These are phyloP conservation scores for Macrocystidia cucumis DNA, from an alignment of 1,284 basidiomycete genomes.

Conservation along the genomic window DNA sequence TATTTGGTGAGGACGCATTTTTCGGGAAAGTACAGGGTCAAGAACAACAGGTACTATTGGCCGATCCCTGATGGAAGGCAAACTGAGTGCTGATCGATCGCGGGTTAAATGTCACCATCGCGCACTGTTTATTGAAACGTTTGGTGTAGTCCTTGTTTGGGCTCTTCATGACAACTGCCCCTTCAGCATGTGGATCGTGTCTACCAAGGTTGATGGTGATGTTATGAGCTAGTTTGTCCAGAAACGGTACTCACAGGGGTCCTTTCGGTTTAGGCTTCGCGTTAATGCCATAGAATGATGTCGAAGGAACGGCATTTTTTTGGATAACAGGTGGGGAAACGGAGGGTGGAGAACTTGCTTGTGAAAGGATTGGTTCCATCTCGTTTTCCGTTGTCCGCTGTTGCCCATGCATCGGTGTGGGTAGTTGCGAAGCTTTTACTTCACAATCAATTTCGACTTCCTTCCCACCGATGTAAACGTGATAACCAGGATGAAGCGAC, in stretches of 20 bases:
- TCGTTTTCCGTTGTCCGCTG: too few species aligned
- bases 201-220: conserved; percentile 29
- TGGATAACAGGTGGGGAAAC: background rate
- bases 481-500: conserved; percentile 39
- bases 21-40: conserved; percentile 79
- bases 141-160: conserved; percentile 66
- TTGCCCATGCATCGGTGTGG: conserved; percentile 32
- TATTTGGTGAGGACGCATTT: conserved; percentile 85
- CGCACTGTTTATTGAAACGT: conserved; percentile 69
- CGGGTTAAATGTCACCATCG: background rate
- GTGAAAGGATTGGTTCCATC: conserved; percentile 4
- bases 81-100: background rate
- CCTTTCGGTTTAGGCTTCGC: conserved; percentile 36
- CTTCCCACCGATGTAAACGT: conserved; percentile 44
- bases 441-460: conserved; percentile 55
- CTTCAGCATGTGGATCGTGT: conserved; percentile 68
- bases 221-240: conserved; percentile 2
- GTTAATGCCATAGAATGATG: conserved; percentile 51
- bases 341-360: conserved; percentile 1
- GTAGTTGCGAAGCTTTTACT: conserved; percentile 41
- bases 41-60: conserved; percentile 83
- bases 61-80: conserved; percentile 32
- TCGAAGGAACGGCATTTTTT: conserved; percentile 41
- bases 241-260: conserved; percentile 40
- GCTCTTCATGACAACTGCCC: conserved; percentile 82